These are phyloP conservation scores for Rhodamnia rubescens DNA, from an alignment of 345 rosid genomes.

Conservation along the genomic window DNA sequence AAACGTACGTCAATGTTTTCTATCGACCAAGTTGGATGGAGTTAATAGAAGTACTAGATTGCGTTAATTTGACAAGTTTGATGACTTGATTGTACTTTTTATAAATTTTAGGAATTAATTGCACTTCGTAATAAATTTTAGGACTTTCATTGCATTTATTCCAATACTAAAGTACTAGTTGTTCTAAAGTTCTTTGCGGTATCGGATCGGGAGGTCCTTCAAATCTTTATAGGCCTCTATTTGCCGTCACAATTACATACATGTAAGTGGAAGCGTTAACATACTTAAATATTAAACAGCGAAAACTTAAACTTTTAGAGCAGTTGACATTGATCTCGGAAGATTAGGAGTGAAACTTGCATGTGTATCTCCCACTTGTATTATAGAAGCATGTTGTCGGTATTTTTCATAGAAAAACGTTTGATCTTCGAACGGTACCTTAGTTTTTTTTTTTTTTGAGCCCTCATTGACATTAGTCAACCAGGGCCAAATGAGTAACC, in stretches of 20 bases:
- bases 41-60: no score
- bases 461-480: background rate
- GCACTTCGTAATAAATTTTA: accelerated
- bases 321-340: no score
- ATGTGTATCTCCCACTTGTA: background rate
- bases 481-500: background rate
- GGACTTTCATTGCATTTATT: accelerated
- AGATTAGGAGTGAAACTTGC: background rate
- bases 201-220: background rate
- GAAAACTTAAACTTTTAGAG: no score
- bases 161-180: background rate
- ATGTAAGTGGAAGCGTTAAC: background rate
- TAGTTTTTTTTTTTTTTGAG: no score
- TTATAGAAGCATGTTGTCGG: no score
- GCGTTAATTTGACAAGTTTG: no score
- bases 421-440: background rate
- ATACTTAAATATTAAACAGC: background rate
- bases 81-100: no score
- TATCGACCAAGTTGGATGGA: no score
- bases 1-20: no score
- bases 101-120: accelerated
- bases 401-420: background rate
- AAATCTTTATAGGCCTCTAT: background rate
- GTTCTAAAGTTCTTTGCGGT: no score
- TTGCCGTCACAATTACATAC: background rate